Conservation (phyloP, 345 rosid genomes). For the Syzygium jambos region DNA sequence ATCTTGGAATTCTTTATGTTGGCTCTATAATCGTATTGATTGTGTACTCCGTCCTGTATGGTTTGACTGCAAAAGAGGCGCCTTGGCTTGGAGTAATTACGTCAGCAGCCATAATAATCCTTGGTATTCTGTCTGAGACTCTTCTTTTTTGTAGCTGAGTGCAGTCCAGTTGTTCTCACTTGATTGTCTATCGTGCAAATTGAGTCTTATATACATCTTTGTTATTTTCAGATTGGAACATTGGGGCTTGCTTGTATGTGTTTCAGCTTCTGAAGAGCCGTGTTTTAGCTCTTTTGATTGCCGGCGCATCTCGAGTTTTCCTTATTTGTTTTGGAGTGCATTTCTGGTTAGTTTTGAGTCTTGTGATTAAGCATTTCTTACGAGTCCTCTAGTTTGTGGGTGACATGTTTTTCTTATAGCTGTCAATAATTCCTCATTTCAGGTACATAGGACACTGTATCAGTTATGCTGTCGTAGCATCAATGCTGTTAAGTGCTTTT, state of each 20-base stretch:
- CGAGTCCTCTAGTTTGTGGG: slow-evolving; percentile 4
- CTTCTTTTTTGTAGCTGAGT: background rate
- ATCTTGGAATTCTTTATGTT: slow-evolving; percentile 84
- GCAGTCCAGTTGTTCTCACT: background rate
- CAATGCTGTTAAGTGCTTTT: slow-evolving; percentile 91
- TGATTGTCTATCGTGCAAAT: background rate
- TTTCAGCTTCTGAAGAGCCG: slow-evolving; percentile 90
- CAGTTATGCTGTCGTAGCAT: slow-evolving; percentile 93
- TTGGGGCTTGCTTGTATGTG: slow-evolving; percentile 98
- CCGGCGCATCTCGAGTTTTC: slow-evolving; percentile 83
- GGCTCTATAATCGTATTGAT: slow-evolving; percentile 84
- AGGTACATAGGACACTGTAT: slow-evolving; percentile 99
- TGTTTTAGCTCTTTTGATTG: slow-evolving; percentile 82
- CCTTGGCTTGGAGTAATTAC: slow-evolving; percentile 97
- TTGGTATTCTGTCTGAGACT: slow-evolving; percentile 34
- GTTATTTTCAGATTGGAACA: slow-evolving; percentile 79
- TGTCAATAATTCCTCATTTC: slow-evolving; percentile 10
- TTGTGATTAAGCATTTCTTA: background rate
- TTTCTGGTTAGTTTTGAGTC: slow-evolving; percentile 75
- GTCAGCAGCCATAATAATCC: slow-evolving; percentile 89
- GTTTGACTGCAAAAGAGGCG: slow-evolving; percentile 87
- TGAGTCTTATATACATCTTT: slow-evolving; percentile 3
- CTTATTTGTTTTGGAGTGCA: slow-evolving; percentile 99
- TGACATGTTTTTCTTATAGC: background rate
- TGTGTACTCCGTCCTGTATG: slow-evolving; percentile 87